Percentiles rank a stretch among this genome's conserved stretches.
phyloP scores from a whole-genome alignment of 306 rosid species.

The Echinosophora koreensis region DNA sequence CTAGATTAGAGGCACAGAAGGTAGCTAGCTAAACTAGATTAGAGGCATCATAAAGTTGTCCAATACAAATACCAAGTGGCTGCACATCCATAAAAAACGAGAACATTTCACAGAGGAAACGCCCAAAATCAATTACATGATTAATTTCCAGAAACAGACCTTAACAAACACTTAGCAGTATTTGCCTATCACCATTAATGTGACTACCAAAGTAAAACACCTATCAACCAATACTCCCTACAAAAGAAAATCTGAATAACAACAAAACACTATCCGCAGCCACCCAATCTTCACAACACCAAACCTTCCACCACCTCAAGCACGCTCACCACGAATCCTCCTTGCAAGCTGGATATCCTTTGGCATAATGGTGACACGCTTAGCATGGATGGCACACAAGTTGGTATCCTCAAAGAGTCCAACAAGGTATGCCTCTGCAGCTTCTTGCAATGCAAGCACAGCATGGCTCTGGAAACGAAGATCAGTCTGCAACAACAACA shows the following conservation, averaged over 20 bases:
- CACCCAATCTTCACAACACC: conserved; percentile 16
- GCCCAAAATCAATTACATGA: conserved; percentile 5
- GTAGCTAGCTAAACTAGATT: conserved; percentile 45
- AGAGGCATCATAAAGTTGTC: conserved; percentile 58
- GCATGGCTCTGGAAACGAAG: conserved; percentile 98
- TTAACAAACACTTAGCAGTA: conserved; percentile 40
- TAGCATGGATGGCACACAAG: conserved; percentile 91
- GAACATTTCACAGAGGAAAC: neutral
- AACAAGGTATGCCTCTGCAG: conserved; percentile 92
- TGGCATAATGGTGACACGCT: conserved; percentile 95
- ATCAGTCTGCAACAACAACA: conserved; percentile 67
- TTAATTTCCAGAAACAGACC: conserved; percentile 10
- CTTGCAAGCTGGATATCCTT: conserved; percentile 95
- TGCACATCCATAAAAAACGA: conserved; percentile 45
- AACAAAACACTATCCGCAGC: conserved; percentile 63
- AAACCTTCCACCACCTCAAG: conserved; percentile 40
- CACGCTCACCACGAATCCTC: conserved; percentile 93
- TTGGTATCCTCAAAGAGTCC: conserved; percentile 94
- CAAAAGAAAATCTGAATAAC: conserved; percentile 22
- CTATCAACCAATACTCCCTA: conserved; percentile 42
- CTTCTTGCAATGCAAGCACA: conserved; percentile 90
- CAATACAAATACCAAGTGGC: conserved; percentile 57
- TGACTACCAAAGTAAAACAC: conserved; percentile 30
- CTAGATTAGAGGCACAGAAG: neutral
- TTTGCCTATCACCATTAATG: conserved; percentile 40